Base-by-base conservation (phyloP, 2,329 filamentous ascomycete genomes). In the Cladosporium sphaerospermum region DNA sequence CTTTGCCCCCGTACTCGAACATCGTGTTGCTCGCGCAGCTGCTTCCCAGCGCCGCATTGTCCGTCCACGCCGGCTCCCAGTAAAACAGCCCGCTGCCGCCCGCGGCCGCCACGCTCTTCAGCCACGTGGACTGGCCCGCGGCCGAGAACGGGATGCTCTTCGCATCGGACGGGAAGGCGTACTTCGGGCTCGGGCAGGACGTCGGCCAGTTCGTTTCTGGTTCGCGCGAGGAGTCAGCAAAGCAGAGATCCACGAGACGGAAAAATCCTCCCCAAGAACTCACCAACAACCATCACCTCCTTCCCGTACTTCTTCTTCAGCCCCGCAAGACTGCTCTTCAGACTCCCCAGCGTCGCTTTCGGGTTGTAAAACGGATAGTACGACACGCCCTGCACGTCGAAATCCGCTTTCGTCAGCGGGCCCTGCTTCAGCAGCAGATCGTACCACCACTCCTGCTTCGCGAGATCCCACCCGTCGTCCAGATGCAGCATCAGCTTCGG, bases 61-160 rank as follows among this genome's bases (percentile, higher is more conserved):
- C 58, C 18, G 65, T 40, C 62, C 62, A 67, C 4, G 64, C 61
- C 4, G 65, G 65, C 54, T 67, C 63, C 64, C 64, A 68, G 52
- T 67, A 67, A 44, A 62, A 62, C 16, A 66, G 23, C 1, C 70
- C 69, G 44, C 56, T 61, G 2, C 61, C n/a, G 14, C 61, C 62
- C 16, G 57, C 57, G 9, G 39, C 45, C 34, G 62, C 59, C 11
- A 68, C 59, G 50, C 61, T 60, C 19, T 60, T 53, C 28, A 65
- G 54, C 62, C 64, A 67, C 10, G 55, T 54, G n/a, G 55, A 61
- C 54, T 67, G 65, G 1, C 63, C 64, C 1, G 53, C 58, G 16
- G 59, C 52, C 16, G 60, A 64, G 52, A 62, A 57, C 1, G 64
- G 57, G 19, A 68, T 62, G 14, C 49, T 54, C n/a, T 51, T 54